Conservation (phyloP, 352 stramenopile species). For the Globisporangium solare region DNA sequence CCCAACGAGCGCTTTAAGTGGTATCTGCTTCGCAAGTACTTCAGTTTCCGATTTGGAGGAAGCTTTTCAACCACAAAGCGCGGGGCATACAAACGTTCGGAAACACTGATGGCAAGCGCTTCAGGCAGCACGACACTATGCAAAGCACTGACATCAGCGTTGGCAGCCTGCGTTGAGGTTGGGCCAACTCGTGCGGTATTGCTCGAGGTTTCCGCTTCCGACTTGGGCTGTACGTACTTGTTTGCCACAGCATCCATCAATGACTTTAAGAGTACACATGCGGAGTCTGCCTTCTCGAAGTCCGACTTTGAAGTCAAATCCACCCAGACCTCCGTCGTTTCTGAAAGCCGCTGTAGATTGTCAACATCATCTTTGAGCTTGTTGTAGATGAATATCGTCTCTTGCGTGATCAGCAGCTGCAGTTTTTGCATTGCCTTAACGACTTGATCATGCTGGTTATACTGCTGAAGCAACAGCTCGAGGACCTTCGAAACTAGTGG, state of each 20-base stretch:
- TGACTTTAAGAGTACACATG: slow-evolving; percentile 42
- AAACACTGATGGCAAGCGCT: background rate
- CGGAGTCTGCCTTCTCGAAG: slow-evolving; percentile 49
- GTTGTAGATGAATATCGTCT: slow-evolving; percentile 64
- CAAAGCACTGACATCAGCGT: background rate
- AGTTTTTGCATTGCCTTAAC: slow-evolving; percentile 60
- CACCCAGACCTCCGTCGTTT: slow-evolving; percentile 82
- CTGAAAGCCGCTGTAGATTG: slow-evolving; percentile 46
- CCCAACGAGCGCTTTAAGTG: slow-evolving; percentile 32
- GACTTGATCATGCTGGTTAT: slow-evolving; percentile 68
- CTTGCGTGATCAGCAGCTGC: slow-evolving; percentile 51
- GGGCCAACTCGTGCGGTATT: background rate
- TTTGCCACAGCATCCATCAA: slow-evolving; percentile 30
- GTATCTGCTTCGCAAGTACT: slow-evolving; percentile 25
- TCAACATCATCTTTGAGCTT: slow-evolving; percentile 67
- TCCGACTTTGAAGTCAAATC: slow-evolving; percentile 71
- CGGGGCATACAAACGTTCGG: slow-evolving; percentile 15
- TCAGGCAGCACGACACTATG: background rate
- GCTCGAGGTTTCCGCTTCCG: background rate
- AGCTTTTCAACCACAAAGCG: slow-evolving; percentile 32
- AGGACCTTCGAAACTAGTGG: slow-evolving; percentile 67
- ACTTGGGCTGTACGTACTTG: background rate
- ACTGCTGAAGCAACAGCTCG: slow-evolving; percentile 66
- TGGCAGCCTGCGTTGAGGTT: background rate
- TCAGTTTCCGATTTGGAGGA: slow-evolving; percentile 48